Evolutionary conservation across 345 rosid genomes (phyloP).

Genomic region (Cochlearia excelsa): DNA sequence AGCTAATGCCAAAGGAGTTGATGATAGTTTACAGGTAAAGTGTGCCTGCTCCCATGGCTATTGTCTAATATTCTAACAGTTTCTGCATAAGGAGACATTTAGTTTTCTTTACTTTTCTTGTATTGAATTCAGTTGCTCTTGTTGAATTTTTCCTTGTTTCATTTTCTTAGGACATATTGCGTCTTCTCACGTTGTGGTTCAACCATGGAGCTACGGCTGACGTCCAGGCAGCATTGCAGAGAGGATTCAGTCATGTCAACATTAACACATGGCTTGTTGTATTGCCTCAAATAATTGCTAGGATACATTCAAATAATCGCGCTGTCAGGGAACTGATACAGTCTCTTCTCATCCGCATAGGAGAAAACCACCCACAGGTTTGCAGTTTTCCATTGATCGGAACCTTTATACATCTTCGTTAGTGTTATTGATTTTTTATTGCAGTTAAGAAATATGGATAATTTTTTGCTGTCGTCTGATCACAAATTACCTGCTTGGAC

Average conservation of each 20-base stretch:
- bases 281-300: conserved; percentile 97
- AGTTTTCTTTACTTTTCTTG: not conserved
- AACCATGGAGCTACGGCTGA: conserved; percentile 93
- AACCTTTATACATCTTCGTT: conserved; percentile 5
- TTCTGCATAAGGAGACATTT: not conserved
- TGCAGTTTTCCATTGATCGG: conserved; percentile 25
- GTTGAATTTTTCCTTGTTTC: conserved; percentile 14
- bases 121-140: conserved; percentile 6
- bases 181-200: conserved; percentile 97
- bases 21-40: conserved; percentile 95
- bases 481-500: conserved; percentile 2
- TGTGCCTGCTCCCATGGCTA: conserved; percentile 19
- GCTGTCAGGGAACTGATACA: conserved; percentile 94
- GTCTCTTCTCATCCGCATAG: conserved; percentile 91
- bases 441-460: not conserved
- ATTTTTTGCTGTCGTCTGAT: conserved; percentile 12
- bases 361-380: conserved; percentile 97
- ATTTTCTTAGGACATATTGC: conserved; percentile 85
- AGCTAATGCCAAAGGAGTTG: conserved; percentile 92
- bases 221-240: conserved; percentile 82
- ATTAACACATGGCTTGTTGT: conserved; percentile 97
- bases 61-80: conserved; percentile 1
- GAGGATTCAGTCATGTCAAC: conserved; percentile 82
- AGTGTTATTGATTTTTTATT: conserved; percentile 15
- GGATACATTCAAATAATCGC: conserved; percentile 94